Evolutionary conservation across 306 rosid species (phyloP).

Genomic region (Rosa rugosa): DNA sequence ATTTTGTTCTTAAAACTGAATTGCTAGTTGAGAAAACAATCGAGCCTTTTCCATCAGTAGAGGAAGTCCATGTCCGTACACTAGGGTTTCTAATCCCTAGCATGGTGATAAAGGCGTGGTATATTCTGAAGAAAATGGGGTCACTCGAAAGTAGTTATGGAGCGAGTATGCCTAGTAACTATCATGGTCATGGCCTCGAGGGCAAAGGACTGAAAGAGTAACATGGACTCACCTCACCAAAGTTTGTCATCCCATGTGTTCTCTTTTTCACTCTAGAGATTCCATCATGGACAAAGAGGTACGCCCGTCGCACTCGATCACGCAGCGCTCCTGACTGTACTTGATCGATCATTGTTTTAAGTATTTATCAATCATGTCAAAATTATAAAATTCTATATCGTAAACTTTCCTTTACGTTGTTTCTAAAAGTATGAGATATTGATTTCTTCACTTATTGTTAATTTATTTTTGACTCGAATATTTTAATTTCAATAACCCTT

Average conservation of each 20-base stretch:
- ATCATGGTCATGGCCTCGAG: slow-evolving; percentile 23
- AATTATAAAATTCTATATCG: background rate
- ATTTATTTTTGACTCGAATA: background rate
- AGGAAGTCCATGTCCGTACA: background rate
- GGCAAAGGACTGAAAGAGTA: slow-evolving; percentile 39
- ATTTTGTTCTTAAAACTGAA: no score
- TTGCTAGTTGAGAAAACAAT: background rate
- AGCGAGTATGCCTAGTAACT: slow-evolving; percentile 42
- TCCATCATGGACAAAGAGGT: slow-evolving; percentile 20
- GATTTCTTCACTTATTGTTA: no score
- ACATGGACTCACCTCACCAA: slow-evolving; percentile 51
- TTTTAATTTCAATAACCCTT: background rate
- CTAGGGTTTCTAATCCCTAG: background rate
- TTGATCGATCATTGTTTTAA: background rate
- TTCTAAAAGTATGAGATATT: background rate
- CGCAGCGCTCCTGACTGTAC: background rate
- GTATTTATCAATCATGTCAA: background rate
- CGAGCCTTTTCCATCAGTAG: background rate
- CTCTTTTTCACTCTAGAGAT: slow-evolving; percentile 24
- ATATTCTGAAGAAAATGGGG: background rate
- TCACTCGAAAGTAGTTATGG: slow-evolving; percentile 25
- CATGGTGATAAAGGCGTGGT: background rate
- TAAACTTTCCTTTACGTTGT: no score
- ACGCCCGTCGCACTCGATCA: background rate
- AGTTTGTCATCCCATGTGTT: slow-evolving; percentile 42